A percentile compares a stretch with the other conserved stretches of the same genome.
phyloP scores from a whole-genome alignment of 2,329 filamentous ascomycete species.

The Fusarium verticillioides region DNA sequence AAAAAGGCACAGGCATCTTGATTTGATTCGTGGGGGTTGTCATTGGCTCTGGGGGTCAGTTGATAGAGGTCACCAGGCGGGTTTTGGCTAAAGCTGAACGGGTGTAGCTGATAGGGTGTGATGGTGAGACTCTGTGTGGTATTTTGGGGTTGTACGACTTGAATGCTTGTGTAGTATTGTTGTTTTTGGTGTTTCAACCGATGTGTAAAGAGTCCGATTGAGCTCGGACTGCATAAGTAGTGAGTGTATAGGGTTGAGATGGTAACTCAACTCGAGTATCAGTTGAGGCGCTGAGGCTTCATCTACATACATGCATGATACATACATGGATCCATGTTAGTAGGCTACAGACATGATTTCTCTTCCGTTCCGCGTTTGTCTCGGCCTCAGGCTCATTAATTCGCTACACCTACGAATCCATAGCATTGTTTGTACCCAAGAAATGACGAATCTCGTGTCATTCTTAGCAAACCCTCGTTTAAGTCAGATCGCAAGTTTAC shows the following conservation, averaged over 20 bases:
- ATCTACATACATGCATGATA: neutral
- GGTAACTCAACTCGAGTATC: neutral
- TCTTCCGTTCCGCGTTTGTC: neutral
- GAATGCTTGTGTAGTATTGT: constrained; percentile 3
- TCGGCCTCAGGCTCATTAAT: neutral
- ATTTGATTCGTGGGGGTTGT: constrained; percentile 26
- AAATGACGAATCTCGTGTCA: constrained; percentile 19
- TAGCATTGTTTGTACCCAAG: neutral
- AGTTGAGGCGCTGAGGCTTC: constrained; percentile 3
- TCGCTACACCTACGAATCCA: neutral
- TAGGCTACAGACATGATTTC: neutral
- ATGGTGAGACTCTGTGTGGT: neutral
- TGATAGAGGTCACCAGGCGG: constrained; percentile 29
- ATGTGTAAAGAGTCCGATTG: neutral
- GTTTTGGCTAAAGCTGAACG: constrained; percentile 26
- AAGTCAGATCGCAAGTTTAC: neutral
- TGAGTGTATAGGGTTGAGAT: constrained; percentile 12
- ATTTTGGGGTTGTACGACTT: constrained; percentile 23
- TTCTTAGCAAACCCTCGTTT: constrained; percentile 19
- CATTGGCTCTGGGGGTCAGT: constrained; percentile 20
- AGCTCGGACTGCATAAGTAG: neutral
- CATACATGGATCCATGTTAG: neutral
- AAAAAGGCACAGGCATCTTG: constrained; percentile 1
- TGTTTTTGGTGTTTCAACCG: neutral
- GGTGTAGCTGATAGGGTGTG: neutral